Conservation (phyloP, 2,329 filamentous ascomycete species). For the Epichloe amarillans region DNA sequence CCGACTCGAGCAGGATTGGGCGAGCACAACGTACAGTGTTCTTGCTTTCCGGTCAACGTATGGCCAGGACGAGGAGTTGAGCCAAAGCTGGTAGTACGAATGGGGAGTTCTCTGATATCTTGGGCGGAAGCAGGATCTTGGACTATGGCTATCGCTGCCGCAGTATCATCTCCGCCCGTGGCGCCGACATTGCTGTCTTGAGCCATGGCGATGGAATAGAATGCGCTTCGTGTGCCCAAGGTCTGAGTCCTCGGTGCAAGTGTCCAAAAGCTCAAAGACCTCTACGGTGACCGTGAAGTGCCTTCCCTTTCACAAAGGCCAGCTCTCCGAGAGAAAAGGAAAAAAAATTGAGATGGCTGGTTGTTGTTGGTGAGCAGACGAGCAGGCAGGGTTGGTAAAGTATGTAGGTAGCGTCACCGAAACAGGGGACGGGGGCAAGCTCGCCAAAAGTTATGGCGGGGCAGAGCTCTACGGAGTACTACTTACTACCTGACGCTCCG, state of each 20-base stretch:
- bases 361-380: background rate
- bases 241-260: background rate
- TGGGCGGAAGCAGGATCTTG: conserved; percentile 4
- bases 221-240: background rate
- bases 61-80: conserved; percentile 29
- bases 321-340: background rate
- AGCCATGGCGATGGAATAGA: background rate
- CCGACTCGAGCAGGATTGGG: background rate
- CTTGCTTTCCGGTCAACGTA: conserved; percentile 81
- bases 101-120: conserved; percentile 14
- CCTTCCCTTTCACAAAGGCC: background rate
- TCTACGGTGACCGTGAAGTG: background rate
- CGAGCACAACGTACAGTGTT: conserved; percentile 59
- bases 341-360: background rate
- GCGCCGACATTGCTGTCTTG: background rate
- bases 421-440: background rate
- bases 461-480: background rate
- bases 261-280: background rate
- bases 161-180: background rate
- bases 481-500: too few species aligned
- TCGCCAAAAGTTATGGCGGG: background rate
- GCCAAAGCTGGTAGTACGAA: conserved; percentile 17
- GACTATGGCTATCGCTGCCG: background rate
- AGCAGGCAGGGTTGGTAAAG: background rate
- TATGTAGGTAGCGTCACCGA: background rate